phyloP scores from a whole-genome alignment of 2,329 filamentous ascomycete genomes.

The Aspergillus pseudoviridinutans region DNA sequence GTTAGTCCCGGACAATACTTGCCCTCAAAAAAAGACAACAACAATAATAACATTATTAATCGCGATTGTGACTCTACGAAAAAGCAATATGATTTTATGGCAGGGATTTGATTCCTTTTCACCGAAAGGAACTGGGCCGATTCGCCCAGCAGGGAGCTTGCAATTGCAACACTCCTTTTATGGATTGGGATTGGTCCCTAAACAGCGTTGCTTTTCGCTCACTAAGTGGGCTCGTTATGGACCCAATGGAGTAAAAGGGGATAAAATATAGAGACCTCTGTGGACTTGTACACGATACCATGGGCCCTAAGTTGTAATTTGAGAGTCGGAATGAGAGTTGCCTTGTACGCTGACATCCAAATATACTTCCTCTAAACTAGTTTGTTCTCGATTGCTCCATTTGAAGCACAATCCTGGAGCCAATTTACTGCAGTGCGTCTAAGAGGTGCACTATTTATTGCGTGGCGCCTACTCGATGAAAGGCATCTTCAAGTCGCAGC shows the following conservation, averaged over 20 bases:
- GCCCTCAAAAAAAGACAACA: not conserved
- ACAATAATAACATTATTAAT: no score
- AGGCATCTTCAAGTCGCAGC: not conserved
- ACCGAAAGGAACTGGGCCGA: not conserved
- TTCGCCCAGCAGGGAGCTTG: not conserved
- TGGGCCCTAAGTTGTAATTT: not conserved
- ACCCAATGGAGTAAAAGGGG: not conserved
- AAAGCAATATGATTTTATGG: not conserved
- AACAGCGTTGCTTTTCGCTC: not conserved
- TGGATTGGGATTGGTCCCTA: not conserved
- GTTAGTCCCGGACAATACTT: not conserved
- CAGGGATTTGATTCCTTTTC: not conserved
- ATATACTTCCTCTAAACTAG: not conserved
- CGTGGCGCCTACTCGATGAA: not conserved
- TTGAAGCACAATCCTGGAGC: not conserved
- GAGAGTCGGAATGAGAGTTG: not conserved
- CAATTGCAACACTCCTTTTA: not conserved
- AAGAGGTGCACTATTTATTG: not conserved
- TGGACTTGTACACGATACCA: not conserved
- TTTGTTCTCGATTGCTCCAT: not conserved
- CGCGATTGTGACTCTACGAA: not conserved
- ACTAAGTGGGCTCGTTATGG: not conserved
- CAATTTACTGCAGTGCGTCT: not conserved
- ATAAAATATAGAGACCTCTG: not conserved
- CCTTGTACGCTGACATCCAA: not conserved